A percentile compares a stretch with the other conserved stretches of the same genome.
phyloP scores from a whole-genome alignment of 441 rosid genomes.

The Aleurites moluccanus region DNA sequence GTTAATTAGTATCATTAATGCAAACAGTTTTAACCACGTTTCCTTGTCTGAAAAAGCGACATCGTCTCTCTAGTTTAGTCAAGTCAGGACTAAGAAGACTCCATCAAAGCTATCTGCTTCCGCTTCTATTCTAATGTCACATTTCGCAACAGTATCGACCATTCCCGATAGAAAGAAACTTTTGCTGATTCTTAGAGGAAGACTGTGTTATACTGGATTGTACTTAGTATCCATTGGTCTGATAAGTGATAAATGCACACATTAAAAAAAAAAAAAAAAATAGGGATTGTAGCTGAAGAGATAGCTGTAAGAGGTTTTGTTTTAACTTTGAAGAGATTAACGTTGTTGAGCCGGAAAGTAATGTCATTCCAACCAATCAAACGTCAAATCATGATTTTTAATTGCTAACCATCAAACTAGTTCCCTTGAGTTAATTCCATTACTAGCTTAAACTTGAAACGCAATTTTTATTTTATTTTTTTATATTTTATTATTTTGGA shows the following conservation, averaged over 20 bases:
- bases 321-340: slow-evolving; percentile 25
- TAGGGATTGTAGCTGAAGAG: background rate
- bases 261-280: too few relatives aligned
- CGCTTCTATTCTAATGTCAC: background rate
- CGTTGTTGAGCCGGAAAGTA: slow-evolving; percentile 19
- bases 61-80: background rate
- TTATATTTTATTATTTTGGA: too few relatives aligned
- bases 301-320: background rate
- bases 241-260: too few relatives aligned
- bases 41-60: too few relatives aligned
- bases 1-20: too few relatives aligned
- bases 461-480: too few relatives aligned
- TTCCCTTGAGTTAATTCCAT: too few relatives aligned
- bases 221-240: background rate
- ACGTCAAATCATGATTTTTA: background rate
- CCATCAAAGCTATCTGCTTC: background rate
- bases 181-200: background rate
- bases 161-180: background rate
- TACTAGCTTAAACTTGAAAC: too few relatives aligned
- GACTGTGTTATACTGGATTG: background rate
- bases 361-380: slow-evolving; percentile 14
- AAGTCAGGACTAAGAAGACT: background rate
- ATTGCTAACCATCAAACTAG: background rate
- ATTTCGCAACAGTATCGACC: background rate
- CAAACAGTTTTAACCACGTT: too few relatives aligned